Conservation (phyloP, 352 stramenopile species). For the Ophiocytium majus region DNA sequence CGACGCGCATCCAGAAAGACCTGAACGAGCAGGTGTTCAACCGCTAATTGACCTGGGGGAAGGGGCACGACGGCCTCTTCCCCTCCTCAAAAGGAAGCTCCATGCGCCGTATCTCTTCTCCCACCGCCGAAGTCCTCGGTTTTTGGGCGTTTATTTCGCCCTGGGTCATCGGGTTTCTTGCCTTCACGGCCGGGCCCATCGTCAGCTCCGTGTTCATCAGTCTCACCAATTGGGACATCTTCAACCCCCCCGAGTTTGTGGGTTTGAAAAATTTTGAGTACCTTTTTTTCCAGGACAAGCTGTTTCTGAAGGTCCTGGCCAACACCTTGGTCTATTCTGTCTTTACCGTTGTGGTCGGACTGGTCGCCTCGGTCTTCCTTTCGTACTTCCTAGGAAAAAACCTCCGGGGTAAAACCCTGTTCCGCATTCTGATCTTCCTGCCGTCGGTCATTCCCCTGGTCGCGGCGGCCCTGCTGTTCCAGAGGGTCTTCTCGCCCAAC, state of each 20-base stretch:
- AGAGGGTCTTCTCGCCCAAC: not conserved
- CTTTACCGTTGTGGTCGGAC: not conserved
- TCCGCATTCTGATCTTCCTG: not conserved
- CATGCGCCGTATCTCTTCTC: no score
- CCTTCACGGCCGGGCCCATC: not conserved
- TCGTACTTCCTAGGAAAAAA: not conserved
- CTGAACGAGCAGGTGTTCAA: no score
- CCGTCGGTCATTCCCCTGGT: not conserved
- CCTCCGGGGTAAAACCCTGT: not conserved
- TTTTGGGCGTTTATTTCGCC: not conserved
- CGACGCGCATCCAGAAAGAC: no score
- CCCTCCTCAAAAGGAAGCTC: no score
- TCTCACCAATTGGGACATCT: not conserved
- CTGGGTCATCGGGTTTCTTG: not conserved
- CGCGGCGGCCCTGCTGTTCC: not conserved
- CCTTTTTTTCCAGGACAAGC: not conserved
- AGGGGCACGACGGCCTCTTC: no score
- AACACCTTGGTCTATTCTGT: not conserved
- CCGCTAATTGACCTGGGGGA: no score
- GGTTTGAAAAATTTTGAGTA: not conserved
- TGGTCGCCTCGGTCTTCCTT: no score
- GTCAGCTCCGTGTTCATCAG: not conserved
- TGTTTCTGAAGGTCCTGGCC: not conserved
- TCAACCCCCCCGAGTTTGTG: not conserved
- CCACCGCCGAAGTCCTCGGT: no score